These are phyloP conservation scores for Paracoccidioides lutzii DNA, from an alignment of 2,329 filamentous ascomycete species.

Conservation along the genomic window DNA sequence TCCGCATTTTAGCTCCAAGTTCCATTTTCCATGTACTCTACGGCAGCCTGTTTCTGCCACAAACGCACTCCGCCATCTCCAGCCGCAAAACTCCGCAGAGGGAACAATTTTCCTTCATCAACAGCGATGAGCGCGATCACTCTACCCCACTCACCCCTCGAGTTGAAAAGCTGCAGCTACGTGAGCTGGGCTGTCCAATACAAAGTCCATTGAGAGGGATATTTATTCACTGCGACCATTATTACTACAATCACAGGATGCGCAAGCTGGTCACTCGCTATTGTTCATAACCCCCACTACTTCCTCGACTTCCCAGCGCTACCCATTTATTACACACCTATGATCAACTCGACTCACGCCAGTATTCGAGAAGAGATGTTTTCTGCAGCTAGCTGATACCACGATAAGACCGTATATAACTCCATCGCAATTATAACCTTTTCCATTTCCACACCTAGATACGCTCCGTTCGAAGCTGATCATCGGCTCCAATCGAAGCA, in stretches of 20 bases:
- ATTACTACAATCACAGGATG: not conserved
- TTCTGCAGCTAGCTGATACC: not conserved
- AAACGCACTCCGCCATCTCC: not conserved
- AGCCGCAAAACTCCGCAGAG: not conserved
- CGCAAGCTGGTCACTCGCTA: not conserved
- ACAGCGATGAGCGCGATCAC: not conserved
- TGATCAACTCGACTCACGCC: not conserved
- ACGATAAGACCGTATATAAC: not conserved
- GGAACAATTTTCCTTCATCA: not conserved
- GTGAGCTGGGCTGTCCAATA: not conserved
- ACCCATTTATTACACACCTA: not conserved
- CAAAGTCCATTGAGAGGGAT: not conserved
- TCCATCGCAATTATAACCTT: too few relatives aligned
- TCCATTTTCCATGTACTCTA: not conserved
- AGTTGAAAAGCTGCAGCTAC: not conserved
- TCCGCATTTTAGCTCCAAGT: too few relatives aligned
- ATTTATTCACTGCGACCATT: not conserved
- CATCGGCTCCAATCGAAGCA: too few relatives aligned
- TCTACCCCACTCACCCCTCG: not conserved
- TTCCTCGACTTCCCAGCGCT: not conserved
- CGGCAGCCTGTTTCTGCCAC: not conserved
- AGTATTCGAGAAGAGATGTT: not conserved
- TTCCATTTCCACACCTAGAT: too few relatives aligned
- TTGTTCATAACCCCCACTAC: too few relatives aligned
- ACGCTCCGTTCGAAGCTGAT: too few relatives aligned